phyloP scores from a whole-genome alignment of 192 early-diverging fungal species.

The Coemansia biformis region DNA sequence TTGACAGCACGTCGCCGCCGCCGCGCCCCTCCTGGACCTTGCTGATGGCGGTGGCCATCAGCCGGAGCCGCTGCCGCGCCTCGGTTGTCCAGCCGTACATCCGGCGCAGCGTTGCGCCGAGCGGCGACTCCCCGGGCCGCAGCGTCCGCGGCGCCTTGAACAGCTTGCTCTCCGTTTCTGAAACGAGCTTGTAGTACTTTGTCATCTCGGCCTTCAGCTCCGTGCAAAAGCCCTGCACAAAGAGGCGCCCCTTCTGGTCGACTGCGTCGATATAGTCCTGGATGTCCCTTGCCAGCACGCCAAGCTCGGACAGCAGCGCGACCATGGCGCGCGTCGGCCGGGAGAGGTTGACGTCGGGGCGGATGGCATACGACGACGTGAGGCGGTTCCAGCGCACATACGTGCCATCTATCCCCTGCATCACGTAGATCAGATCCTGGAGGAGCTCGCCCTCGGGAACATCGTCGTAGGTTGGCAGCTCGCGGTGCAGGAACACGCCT shows the following conservation, averaged over 20 bases:
- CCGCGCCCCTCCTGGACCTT: constrained; percentile 32
- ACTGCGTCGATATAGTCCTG: constrained; percentile 52
- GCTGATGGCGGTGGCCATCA: constrained; percentile 58
- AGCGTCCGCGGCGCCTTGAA: constrained; percentile 45
- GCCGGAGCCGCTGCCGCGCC: constrained; percentile 65
- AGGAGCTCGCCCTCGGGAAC: constrained; percentile 62
- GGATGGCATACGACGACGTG: constrained; percentile 53
- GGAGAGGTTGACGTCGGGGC: constrained; percentile 48
- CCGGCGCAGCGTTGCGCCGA: constrained; percentile 74
- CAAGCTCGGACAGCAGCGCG: constrained; percentile 67
- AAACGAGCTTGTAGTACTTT: constrained; percentile 82
- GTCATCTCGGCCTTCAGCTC: constrained; percentile 74
- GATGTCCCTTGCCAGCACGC: constrained; percentile 68
- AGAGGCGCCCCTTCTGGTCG: constrained; percentile 17
- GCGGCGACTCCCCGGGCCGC: constrained; percentile 43
- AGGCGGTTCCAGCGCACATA: constrained; percentile 62
- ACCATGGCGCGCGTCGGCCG: constrained; percentile 64
- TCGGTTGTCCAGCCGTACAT: constrained; percentile 82
- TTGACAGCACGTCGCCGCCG: constrained; percentile 50
- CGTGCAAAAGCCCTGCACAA: constrained; percentile 71
- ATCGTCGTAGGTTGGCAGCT: constrained; percentile 39
- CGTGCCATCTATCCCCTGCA: constrained; percentile 91
- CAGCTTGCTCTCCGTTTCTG: constrained; percentile 75
- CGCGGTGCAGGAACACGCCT: constrained; percentile 11
- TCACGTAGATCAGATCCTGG: constrained; percentile 82